Evolutionary conservation across 495 filamentous ascomycete species (phyloP).

Genomic region (Arthonia radiata): DNA sequence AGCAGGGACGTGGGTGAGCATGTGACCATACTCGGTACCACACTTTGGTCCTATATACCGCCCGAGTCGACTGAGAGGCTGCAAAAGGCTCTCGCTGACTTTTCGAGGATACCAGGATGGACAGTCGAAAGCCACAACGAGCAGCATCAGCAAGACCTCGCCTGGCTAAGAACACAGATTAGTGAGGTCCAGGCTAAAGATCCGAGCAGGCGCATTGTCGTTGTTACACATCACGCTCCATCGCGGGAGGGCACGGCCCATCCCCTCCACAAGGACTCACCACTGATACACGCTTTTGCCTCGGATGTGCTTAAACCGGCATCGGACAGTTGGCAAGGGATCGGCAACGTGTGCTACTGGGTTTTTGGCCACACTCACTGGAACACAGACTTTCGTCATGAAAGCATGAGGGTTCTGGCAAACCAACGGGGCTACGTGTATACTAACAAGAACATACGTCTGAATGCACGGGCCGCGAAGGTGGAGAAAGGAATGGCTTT

Average conservation of each 20-base stretch:
- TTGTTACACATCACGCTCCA: constrained; percentile 31
- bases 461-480: too few species aligned
- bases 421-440: constrained; percentile 30
- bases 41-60: constrained; percentile 27
- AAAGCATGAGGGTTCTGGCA: constrained; percentile 18
- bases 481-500: too few species aligned
- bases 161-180: constrained; percentile 21
- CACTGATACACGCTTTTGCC: constrained; percentile 22
- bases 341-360: constrained; percentile 24
- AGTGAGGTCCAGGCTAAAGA: constrained; percentile 7
- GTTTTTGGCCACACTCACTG: constrained; percentile 31
- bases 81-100: constrained; percentile 20
- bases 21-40: constrained; percentile 29
- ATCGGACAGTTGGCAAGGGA: constrained; percentile 6
- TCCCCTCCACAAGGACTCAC: constrained; percentile 18
- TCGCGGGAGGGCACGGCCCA: constrained; percentile 16
- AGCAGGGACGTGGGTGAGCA: constrained; percentile 17
- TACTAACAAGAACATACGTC: too few species aligned
- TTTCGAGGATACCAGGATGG: constrained; percentile 24
- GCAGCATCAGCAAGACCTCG: constrained; percentile 17
- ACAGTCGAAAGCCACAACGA: constrained; percentile 20
- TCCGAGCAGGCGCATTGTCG: constrained; percentile 12
- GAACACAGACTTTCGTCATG: constrained; percentile 16
- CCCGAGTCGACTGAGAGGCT: constrained; percentile 15
- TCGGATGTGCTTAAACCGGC: constrained; percentile 25